Percentiles rank a stretch among this genome's conserved stretches.
Conservation (phyloP, 2,329 filamentous ascomycete species). For the Fusarium protoensiforme region DNA sequence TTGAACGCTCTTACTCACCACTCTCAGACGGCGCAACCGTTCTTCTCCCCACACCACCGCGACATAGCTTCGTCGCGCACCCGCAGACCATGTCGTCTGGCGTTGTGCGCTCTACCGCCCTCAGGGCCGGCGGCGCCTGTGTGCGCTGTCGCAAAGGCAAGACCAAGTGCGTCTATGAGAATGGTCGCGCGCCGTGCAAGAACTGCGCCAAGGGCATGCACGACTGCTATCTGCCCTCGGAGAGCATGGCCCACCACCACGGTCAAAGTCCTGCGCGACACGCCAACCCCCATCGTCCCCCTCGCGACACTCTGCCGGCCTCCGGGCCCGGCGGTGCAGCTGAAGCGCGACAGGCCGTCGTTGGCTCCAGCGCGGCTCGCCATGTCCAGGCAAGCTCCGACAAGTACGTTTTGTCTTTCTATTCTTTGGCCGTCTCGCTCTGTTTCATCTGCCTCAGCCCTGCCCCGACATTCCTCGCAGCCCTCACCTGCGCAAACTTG, state of each 20-base stretch:
- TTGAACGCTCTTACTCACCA: slow-evolving; percentile 9
- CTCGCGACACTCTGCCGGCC: slow-evolving; percentile 65
- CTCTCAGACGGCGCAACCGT: not conserved
- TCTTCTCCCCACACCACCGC: not conserved
- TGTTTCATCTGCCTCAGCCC: slow-evolving; percentile 1
- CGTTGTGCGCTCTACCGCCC: slow-evolving; percentile 67
- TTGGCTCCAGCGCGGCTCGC: slow-evolving; percentile 58
- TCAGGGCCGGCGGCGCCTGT: slow-evolving; percentile 70
- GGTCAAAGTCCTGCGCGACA: slow-evolving; percentile 67
- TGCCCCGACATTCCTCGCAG: slow-evolving; percentile 1
- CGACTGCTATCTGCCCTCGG: slow-evolving; percentile 71
- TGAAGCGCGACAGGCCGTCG: slow-evolving; percentile 56
- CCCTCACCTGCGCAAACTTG: slow-evolving; percentile 3
- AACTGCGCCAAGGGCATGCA: slow-evolving; percentile 74
- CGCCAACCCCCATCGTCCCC: slow-evolving; percentile 59
- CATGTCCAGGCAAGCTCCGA: slow-evolving; percentile 60
- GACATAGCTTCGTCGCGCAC: not conserved
- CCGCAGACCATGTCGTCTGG: slow-evolving; percentile 55
- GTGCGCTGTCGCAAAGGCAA: slow-evolving; percentile 73
- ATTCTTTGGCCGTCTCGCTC: slow-evolving; percentile 4
- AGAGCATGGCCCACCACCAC: slow-evolving; percentile 69
- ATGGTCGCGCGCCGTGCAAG: slow-evolving; percentile 70
- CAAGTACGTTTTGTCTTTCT: slow-evolving; percentile 60
- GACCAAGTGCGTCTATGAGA: slow-evolving; percentile 73
- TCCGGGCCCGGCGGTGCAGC: slow-evolving; percentile 60